Evolutionary conservation across 331 rosid genomes (phyloP), one percentile per base, ranked within the genome.

Genomic region (Rhamnella rubrinervis): DNA sequence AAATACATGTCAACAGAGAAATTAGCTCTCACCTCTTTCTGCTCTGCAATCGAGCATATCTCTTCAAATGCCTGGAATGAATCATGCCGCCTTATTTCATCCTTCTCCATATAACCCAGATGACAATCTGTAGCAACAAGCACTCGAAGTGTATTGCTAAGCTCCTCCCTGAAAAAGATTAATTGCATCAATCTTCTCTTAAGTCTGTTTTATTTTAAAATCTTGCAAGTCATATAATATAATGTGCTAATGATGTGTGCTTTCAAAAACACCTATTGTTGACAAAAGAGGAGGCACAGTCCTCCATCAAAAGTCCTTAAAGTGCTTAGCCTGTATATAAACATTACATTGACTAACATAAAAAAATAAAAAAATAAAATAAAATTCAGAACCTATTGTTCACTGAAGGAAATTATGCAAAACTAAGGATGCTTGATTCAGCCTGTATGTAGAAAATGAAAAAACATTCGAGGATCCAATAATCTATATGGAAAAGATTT

Each of bases 91-190:
- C 98, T 87, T 49, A 93, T 66, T 75, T 93, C 98, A 76, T 93
- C 98, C 81, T 93, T 91, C 86, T 93, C 98, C 95, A 93, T 82
- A 73, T 93, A 93, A 8, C 98, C 98, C 56, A 93, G 79, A 81
- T 93, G 98, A 71, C 96, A 93, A 75, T 93, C 98, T 5, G 98
- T 91, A 10, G 98, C 98, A 46, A 93, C 89, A 21, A 93, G 97
- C 60, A 93, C 49, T 59, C 96, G 96, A 38, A 93, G 80, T 0
- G 95, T 91, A 78, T 83, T 59, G 65, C 75, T 77, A 6, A 68
- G 65, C 52, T 85, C 90, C 40, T 73, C 97, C 89, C 91, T 87
- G 71, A 52, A 57, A 64, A 55, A 15, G 25, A 1, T 59, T 47
- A 53, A 56, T 12, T 59, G 68, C 0, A 15, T 16, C n/a, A 52